Conservation (phyloP, 257 asterid genomes). For the Salvia hispanica region DNA sequence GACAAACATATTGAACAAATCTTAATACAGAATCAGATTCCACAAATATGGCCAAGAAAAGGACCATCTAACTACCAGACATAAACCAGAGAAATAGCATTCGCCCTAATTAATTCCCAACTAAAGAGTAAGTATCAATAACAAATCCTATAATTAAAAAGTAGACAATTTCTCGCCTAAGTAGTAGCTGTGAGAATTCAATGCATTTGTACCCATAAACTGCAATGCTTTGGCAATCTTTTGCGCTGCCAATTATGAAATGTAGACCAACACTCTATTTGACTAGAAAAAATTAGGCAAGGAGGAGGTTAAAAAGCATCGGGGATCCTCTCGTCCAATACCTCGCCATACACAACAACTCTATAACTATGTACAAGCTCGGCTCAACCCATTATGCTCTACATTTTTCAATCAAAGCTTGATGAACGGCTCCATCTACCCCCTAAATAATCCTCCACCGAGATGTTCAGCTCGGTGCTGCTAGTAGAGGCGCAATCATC, state of each 20-base stretch:
- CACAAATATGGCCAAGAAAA: constrained; percentile 23
- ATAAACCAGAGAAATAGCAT: neutral
- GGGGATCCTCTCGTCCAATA: constrained; percentile 60
- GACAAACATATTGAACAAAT: neutral
- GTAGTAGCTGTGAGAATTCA: too few species aligned
- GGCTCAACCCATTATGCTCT: constrained; percentile 1
- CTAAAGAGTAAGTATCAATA: neutral
- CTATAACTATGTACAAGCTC: constrained; percentile 26
- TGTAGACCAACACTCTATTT: neutral
- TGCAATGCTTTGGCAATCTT: neutral
- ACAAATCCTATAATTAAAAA: neutral
- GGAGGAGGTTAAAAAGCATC: constrained; percentile 57
- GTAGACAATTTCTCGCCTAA: too few species aligned
- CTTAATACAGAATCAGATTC: constrained; percentile 28
- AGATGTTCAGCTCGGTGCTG: constrained; percentile 66
- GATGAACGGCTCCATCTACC: constrained; percentile 85
- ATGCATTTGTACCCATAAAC: constrained; percentile 5
- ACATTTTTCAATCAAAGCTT: constrained; percentile 54
- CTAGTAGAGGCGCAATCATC: constrained; percentile 68
- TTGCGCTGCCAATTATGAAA: constrained; percentile 4
- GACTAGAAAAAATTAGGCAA: constrained; percentile 34
- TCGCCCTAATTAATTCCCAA: too few species aligned
- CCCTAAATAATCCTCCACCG: constrained; percentile 78
- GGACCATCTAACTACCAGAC: constrained; percentile 33
- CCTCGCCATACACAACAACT: constrained; percentile 32